Evolutionary conservation across 2,329 filamentous ascomycete species (phyloP).

Genomic region (Ophiostoma montium): DNA sequence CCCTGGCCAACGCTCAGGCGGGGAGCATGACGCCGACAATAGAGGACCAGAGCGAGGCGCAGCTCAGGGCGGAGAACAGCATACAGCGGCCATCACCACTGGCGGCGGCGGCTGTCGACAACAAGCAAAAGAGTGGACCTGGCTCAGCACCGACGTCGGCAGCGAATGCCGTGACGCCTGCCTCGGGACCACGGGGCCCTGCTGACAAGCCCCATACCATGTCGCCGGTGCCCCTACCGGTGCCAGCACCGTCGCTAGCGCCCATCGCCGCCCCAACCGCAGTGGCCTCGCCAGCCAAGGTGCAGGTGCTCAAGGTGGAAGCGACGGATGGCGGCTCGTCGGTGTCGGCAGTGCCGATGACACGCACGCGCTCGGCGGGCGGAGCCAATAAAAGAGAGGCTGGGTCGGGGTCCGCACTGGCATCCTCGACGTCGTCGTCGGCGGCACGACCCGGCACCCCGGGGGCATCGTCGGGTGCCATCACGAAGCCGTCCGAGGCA

Average conservation of each 20-base stretch:
- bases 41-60: slow-evolving; percentile 58
- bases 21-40: slow-evolving; percentile 27
- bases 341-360: slow-evolving; percentile 4
- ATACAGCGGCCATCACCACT: slow-evolving; percentile 41
- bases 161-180: slow-evolving; percentile 11
- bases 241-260: not conserved
- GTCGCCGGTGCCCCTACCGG: slow-evolving; percentile 3
- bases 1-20: not conserved
- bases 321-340: slow-evolving; percentile 13
- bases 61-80: slow-evolving; percentile 40
- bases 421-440: not conserved
- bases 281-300: slow-evolving; percentile 17
- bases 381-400: not conserved
- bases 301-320: slow-evolving; percentile 18
- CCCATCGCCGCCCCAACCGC: not conserved
- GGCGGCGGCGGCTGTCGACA: not conserved
- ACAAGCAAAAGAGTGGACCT: not conserved
- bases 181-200: slow-evolving; percentile 19
- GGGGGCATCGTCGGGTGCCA: not conserved
- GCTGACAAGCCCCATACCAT: slow-evolving; percentile 38
- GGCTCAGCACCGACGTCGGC: not conserved
- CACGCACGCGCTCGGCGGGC: slow-evolving; percentile 8
- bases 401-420: not conserved
- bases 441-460: not conserved
- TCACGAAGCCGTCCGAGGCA: not conserved